Base-by-base conservation (phyloP, 345 rosid species). In the Corymbia maculata region DNA sequence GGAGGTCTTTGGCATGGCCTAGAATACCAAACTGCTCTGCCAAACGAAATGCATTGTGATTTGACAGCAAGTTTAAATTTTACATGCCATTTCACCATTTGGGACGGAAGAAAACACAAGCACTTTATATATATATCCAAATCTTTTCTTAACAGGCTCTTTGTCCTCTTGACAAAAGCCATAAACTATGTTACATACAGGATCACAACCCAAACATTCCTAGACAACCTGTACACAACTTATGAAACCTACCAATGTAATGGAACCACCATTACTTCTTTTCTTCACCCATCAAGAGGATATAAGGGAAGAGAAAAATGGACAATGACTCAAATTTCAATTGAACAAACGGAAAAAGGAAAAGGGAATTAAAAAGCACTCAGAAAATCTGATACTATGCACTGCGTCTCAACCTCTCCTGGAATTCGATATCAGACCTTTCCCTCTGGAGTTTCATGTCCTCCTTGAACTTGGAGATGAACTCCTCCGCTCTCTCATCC, bases 401-500 rank as follows among this genome's bases (percentile, higher is more conserved):
- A 91, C 97, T 84, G 88, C 97, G 94, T 61, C 93, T 92, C 92
- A 96, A 85, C 97, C 95, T 95, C 90, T 97, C 97, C 90, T 96
- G 92, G 53, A 90, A 94, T 84, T 96, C 97, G 88, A 92, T 90
- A 86, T 90, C 88, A 3, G 96, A 96, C 85, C 89, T 93, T 86
- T 95, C 96, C 87, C 95, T 95, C 89, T 95, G 95, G 30, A 96
- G 91, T 90, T 91, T 94, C 90, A 94, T 94, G 52, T 94, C 97
- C 85, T 95, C 92, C 86, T 88, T 93, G 89, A 96, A 93, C 90
- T 95, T 95, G 61, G 87, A 68, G 47, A 97, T 97, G 47, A 97
- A 97, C 87, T 97, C 99, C 9, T 96, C 98, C 17, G 99, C 99
- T 90, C 96, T 92, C 82, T 96, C 98, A 84, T 97, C 93, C 79